phyloP scores from a whole-genome alignment of 257 asterid species.

The Knoxia roxburghii region DNA sequence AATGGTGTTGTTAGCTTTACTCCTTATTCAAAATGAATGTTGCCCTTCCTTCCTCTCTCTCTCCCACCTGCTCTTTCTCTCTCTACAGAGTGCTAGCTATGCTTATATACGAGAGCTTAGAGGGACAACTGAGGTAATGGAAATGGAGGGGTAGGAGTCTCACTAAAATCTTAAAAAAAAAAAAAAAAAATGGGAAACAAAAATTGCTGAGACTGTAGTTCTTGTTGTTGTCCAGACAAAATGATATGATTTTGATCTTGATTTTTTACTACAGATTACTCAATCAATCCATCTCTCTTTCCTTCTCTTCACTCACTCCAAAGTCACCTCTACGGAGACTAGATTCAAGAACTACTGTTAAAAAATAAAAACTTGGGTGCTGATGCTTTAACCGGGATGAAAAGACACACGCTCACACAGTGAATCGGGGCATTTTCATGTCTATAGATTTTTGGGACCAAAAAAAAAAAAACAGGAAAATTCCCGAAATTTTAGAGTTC shows the following conservation, averaged over 20 bases:
- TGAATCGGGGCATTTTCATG: background rate
- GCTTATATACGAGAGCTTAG: slow-evolving; percentile 1
- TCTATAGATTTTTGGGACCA: too few relatives aligned
- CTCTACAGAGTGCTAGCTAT: slow-evolving; percentile 6
- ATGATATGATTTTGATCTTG: background rate
- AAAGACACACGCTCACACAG: background rate
- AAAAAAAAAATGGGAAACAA: background rate
- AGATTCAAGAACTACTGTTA: too few relatives aligned
- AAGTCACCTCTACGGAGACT: background rate
- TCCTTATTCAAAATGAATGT: slow-evolving; percentile 22
- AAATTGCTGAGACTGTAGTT: background rate
- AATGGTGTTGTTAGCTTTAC: slow-evolving; percentile 27
- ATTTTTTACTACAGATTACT: slow-evolving; percentile 7
- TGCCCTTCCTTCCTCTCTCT: slow-evolving; percentile 9
- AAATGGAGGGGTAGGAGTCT: background rate
- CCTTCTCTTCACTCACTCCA: slow-evolving; percentile 8
- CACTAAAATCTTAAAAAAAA: background rate
- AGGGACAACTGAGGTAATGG: background rate
- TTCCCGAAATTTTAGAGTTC: too few relatives aligned
- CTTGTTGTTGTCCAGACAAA: slow-evolving; percentile 12
- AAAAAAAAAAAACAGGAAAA: too few relatives aligned
- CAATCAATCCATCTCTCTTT: background rate
- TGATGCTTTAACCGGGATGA: background rate
- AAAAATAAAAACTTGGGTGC: background rate
- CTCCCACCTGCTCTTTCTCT: slow-evolving; percentile 3